phyloP scores from a whole-genome alignment of 495 filamentous ascomycete species.

The Hyaloscypha finlandica region DNA sequence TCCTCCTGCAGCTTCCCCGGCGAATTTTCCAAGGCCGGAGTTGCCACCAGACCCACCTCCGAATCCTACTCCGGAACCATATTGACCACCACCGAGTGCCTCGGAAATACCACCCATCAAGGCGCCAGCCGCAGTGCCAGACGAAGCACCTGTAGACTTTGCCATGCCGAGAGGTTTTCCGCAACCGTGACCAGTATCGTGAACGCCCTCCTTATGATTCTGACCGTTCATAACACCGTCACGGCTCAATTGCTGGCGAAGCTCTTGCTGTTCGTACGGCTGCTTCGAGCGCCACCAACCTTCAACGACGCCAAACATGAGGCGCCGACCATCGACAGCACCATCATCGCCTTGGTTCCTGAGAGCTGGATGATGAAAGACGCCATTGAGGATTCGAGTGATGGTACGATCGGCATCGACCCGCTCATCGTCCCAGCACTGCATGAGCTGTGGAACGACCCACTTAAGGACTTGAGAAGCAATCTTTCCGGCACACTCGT shows the following conservation, averaged over 20 bases:
- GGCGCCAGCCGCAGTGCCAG: slow-evolving; percentile 5
- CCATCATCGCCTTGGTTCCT: slow-evolving; percentile 70
- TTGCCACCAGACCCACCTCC: slow-evolving; percentile 14
- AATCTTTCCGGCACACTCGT: slow-evolving; percentile 82
- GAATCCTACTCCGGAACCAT: not conserved
- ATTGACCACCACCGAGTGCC: slow-evolving; percentile 15
- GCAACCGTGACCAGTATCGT: slow-evolving; percentile 83
- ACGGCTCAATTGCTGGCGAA: slow-evolving; percentile 72
- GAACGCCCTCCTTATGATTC: slow-evolving; percentile 84
- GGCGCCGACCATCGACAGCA: slow-evolving; percentile 65
- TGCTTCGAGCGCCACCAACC: slow-evolving; percentile 75
- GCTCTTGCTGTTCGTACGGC: slow-evolving; percentile 58
- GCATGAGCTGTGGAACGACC: slow-evolving; percentile 83
- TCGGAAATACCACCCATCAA: slow-evolving; percentile 18
- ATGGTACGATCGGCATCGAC: slow-evolving; percentile 66
- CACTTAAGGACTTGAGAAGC: slow-evolving; percentile 76
- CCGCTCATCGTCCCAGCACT: slow-evolving; percentile 77
- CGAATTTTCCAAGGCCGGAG: slow-evolving; percentile 13
- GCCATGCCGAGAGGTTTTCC: slow-evolving; percentile 65
- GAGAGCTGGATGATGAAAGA: slow-evolving; percentile 86
- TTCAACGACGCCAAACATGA: slow-evolving; percentile 77
- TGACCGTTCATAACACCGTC: slow-evolving; percentile 71
- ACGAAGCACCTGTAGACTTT: slow-evolving; percentile 12
- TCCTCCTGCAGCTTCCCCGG: slow-evolving; percentile 1
- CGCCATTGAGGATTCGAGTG: slow-evolving; percentile 73